Percentiles rank a stretch among this genome's conserved stretches.
Conservation (phyloP, 768 basidiomycete genomes). For the Lentinula lateritia region DNA sequence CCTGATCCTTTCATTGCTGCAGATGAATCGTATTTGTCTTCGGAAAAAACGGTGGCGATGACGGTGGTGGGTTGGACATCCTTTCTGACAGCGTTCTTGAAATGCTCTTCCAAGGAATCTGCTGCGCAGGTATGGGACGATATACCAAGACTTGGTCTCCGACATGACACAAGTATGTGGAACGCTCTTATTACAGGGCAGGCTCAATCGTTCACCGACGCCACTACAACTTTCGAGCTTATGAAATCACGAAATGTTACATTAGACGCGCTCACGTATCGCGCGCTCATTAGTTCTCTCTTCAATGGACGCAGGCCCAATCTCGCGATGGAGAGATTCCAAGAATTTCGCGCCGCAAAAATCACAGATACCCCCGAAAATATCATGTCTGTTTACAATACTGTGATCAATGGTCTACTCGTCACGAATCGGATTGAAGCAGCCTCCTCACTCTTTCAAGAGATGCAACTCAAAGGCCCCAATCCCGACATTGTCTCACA, state of each 20-base stretch:
- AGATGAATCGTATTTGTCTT: constrained; percentile 28
- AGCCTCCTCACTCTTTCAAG: constrained; percentile 34
- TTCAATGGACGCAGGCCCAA: constrained; percentile 45
- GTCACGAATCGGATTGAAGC: constrained; percentile 30
- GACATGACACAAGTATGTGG: constrained; percentile 60
- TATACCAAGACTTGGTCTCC: constrained; percentile 41
- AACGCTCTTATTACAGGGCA: constrained; percentile 66
- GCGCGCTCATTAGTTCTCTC: constrained; percentile 61
- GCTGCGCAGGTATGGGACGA: constrained; percentile 69
- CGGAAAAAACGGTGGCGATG: constrained; percentile 41
- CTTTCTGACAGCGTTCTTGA: constrained; percentile 63
- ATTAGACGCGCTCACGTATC: constrained; percentile 62
- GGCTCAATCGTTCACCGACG: constrained; percentile 43
- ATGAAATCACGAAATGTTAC: constrained; percentile 53
- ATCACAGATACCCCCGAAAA: constrained; percentile 16
- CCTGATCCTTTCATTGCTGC: constrained; percentile 51
- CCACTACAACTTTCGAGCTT: constrained; percentile 55
- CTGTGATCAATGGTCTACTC: constrained; percentile 67
- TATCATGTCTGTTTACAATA: constrained; percentile 57
- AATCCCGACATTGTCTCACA: constrained; percentile 69
- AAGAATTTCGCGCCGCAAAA: constrained; percentile 38
- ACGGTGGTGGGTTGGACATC: constrained; percentile 57
- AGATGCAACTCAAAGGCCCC: constrained; percentile 46
- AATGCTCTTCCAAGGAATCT: constrained; percentile 45
- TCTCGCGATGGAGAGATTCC: constrained; percentile 48